These are phyloP conservation scores for Lipomyces yamanashiensis DNA, from an alignment of 805 yeast species.

Conservation along the genomic window DNA sequence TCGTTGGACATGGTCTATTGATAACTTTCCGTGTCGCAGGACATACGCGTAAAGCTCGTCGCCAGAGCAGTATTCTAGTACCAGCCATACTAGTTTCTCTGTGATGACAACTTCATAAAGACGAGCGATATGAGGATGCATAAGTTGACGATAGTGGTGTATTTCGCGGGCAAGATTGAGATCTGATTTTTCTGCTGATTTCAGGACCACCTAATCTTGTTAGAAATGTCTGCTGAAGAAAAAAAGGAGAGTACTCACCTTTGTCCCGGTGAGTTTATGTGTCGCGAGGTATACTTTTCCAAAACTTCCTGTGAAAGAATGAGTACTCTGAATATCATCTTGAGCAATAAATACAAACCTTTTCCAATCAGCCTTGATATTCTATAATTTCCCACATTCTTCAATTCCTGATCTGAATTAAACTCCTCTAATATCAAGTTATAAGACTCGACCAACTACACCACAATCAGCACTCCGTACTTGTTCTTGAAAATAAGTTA, in stretches of 20 bases:
- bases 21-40: slow-evolving; percentile 42
- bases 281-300: slow-evolving; percentile 88
- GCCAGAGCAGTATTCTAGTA: slow-evolving; percentile 86
- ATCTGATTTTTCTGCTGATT: slow-evolving; percentile 73
- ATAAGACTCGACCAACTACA: slow-evolving; percentile 63
- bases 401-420: slow-evolving; percentile 51
- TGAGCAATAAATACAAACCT: slow-evolving; percentile 51
- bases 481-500: too few relatives aligned
- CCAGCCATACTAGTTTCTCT: slow-evolving; percentile 82
- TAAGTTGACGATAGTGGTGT: slow-evolving; percentile 81
- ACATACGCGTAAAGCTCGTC: slow-evolving; percentile 48
- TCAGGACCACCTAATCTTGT: slow-evolving; percentile 64
- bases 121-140: slow-evolving; percentile 80
- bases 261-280: slow-evolving; percentile 73
- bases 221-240: not conserved
- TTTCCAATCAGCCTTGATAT: slow-evolving; percentile 80
- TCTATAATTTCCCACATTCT: slow-evolving; percentile 79
- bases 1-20: slow-evolving; percentile 50
- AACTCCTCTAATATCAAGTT: slow-evolving; percentile 60
- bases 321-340: not conserved
- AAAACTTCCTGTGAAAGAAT: slow-evolving; percentile 53
- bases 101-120: slow-evolving; percentile 85
- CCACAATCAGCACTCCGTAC: not conserved
- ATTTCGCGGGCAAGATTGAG: slow-evolving; percentile 90
- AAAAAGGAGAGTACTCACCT: slow-evolving; percentile 46